phyloP scores from a whole-genome alignment of 805 yeast species.

The Vanderwaltozyma verrucispora region DNA sequence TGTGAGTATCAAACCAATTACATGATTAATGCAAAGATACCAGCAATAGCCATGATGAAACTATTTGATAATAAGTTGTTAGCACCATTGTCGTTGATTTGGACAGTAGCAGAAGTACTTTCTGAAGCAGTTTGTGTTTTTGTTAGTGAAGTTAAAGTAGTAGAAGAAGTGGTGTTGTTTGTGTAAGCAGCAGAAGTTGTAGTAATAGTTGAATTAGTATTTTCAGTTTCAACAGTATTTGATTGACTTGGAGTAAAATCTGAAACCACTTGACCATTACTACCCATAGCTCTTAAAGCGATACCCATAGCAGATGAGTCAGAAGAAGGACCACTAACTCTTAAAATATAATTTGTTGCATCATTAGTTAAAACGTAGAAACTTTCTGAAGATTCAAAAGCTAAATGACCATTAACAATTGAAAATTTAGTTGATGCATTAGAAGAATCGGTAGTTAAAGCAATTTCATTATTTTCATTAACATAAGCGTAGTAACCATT shows the following conservation, averaged over 20 bases:
- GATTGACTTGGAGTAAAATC: constrained; percentile 10
- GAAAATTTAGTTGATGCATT: constrained; percentile 30
- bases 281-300: not conserved
- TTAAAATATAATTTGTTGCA: not conserved
- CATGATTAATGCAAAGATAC: too few relatives aligned
- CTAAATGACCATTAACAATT: constrained; percentile 13
- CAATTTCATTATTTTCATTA: constrained; percentile 13
- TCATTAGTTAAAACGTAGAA: constrained; percentile 21
- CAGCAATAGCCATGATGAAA: too few relatives aligned
- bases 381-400: constrained; percentile 10
- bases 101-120: not conserved
- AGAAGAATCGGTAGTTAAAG: constrained; percentile 16
- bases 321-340: constrained; percentile 3
- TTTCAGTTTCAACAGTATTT: too few relatives aligned
- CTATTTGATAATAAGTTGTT: too few relatives aligned
- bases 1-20: too few relatives aligned
- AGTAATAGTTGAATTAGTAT: too few relatives aligned
- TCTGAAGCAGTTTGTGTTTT: not conserved
- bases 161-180: too few relatives aligned
- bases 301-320: not conserved
- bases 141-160: too few relatives aligned
- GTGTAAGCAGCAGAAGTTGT: too few relatives aligned
- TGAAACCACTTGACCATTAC: constrained; percentile 12
- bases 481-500: constrained; percentile 27
- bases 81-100: too few relatives aligned